These are phyloP conservation scores for Teunomyces panamensis DNA, from an alignment of 805 yeast species.

Conservation along the genomic window DNA sequence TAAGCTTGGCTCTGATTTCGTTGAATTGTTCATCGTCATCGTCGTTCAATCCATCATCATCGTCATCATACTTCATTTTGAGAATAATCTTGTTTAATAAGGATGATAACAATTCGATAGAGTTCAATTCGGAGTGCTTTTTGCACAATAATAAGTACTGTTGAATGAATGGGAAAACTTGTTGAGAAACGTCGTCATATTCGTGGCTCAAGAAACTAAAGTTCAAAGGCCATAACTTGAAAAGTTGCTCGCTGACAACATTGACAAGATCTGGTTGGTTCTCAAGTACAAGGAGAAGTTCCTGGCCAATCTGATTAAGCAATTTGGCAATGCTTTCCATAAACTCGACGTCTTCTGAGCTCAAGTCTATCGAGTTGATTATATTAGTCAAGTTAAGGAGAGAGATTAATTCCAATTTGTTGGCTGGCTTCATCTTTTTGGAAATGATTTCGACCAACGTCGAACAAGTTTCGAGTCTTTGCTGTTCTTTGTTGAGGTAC, in stretches of 20 bases:
- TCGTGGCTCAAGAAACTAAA: conserved; percentile 73
- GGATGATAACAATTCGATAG: conserved; percentile 53
- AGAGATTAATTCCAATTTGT: conserved; percentile 65
- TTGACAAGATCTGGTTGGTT: conserved; percentile 42
- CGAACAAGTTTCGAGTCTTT: conserved; percentile 56
- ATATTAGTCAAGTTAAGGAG: conserved; percentile 64
- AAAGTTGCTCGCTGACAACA: conserved; percentile 28
- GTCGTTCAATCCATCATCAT: conserved; percentile 58
- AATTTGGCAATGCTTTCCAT: conserved; percentile 75
- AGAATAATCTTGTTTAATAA: conserved; percentile 66
- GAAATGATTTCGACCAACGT: conserved; percentile 63
- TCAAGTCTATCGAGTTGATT: conserved; percentile 32
- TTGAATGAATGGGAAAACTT: conserved; percentile 77
- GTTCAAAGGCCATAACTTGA: conserved; percentile 51
- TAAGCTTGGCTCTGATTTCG: conserved; percentile 73
- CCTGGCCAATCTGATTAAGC: conserved; percentile 70
- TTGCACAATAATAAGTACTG: conserved; percentile 70
- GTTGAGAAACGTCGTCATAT: conserved; percentile 83
- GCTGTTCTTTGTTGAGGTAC: conserved; percentile 47
- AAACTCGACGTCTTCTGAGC: conserved; percentile 55
- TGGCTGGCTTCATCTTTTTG: conserved; percentile 74
- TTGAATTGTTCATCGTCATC: conserved; percentile 74
- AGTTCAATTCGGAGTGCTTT: conserved; percentile 41
- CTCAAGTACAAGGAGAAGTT: conserved; percentile 64
- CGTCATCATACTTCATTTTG: conserved; percentile 79